These are phyloP conservation scores for Colletotrichum simmondsii DNA, from an alignment of 2,329 filamentous ascomycete genomes.

Conservation along the genomic window DNA sequence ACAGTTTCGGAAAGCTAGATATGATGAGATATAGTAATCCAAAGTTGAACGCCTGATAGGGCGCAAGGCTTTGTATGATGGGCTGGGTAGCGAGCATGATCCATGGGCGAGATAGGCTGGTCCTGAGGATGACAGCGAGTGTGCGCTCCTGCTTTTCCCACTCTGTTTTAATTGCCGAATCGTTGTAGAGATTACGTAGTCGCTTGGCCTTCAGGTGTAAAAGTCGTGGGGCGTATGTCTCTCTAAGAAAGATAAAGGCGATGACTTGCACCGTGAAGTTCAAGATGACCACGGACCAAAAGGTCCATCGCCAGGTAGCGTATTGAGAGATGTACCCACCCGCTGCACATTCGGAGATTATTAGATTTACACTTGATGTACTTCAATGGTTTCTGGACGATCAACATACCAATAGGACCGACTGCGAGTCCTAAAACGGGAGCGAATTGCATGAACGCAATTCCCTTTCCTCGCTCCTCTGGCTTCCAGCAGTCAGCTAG, in stretches of 20 bases:
- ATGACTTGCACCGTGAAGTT: conserved; percentile 49
- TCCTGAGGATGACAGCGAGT: conserved; percentile 38
- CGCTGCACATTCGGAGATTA: conserved; percentile 44
- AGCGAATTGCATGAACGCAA: conserved; percentile 50
- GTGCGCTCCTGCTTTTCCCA: conserved; percentile 49
- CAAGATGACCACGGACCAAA: conserved; percentile 56
- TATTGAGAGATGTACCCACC: conserved; percentile 51
- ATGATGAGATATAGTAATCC: conserved; percentile 73
- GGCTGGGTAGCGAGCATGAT: conserved; percentile 67
- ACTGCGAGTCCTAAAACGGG: conserved; percentile 52
- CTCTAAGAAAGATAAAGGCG: conserved; percentile 46
- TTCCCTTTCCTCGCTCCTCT: conserved; percentile 55
- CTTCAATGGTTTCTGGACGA: neutral
- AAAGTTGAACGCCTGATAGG: conserved; percentile 69
- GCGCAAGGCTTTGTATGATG: conserved; percentile 66
- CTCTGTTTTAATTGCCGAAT: conserved; percentile 45
- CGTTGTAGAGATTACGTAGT: conserved; percentile 45
- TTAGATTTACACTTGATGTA: conserved; percentile 39
- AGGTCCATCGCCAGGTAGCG: conserved; percentile 57
- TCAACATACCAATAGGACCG: conserved; percentile 56
- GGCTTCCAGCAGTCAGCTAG: conserved; percentile 58
- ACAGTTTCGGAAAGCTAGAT: conserved; percentile 70
- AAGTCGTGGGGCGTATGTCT: conserved; percentile 51
- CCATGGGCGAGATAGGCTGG: conserved; percentile 64
- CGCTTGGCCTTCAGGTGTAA: conserved; percentile 45